Evolutionary conservation across 2,329 filamentous ascomycete species (phyloP).

Genomic region (Neonectria faginata): DNA sequence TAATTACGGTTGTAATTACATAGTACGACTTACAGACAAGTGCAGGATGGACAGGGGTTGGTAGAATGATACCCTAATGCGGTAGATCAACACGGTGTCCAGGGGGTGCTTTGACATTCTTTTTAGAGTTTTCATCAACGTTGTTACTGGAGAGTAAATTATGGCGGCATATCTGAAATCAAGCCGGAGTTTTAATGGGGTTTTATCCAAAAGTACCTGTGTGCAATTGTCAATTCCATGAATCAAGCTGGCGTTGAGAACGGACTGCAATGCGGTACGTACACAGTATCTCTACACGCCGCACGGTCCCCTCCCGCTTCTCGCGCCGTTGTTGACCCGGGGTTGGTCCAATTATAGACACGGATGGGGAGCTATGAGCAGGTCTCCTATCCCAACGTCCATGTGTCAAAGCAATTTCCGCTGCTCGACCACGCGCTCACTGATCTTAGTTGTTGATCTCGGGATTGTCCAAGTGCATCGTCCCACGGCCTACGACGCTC

Average conservation of each 20-base stretch:
- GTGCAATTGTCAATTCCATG: background rate
- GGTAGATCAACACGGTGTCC: background rate
- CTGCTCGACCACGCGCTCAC: conserved; percentile 14
- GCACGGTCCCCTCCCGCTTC: conserved; percentile 1
- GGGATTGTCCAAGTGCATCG: background rate
- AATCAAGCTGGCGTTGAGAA: background rate
- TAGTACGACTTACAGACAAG: background rate
- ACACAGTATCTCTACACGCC: background rate
- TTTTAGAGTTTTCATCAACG: background rate
- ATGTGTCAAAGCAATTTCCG: conserved; percentile 18
- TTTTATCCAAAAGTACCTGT: background rate
- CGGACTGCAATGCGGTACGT: background rate
- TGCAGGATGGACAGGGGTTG: background rate
- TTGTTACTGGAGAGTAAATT: too few species aligned
- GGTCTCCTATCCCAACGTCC: conserved; percentile 17
- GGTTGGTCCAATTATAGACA: conserved; percentile 15
- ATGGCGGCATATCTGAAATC: background rate
- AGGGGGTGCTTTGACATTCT: too few species aligned
- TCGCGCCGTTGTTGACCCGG: conserved; percentile 21
- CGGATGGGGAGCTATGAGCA: conserved; percentile 24
- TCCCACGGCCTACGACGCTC: background rate
- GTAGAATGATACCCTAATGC: background rate
- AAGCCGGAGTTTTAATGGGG: background rate
- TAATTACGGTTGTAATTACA: background rate
- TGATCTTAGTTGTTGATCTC: conserved; percentile 1